phyloP scores from a whole-genome alignment of 768 basidiomycete species.

The Termitomyces bulborhizus region DNA sequence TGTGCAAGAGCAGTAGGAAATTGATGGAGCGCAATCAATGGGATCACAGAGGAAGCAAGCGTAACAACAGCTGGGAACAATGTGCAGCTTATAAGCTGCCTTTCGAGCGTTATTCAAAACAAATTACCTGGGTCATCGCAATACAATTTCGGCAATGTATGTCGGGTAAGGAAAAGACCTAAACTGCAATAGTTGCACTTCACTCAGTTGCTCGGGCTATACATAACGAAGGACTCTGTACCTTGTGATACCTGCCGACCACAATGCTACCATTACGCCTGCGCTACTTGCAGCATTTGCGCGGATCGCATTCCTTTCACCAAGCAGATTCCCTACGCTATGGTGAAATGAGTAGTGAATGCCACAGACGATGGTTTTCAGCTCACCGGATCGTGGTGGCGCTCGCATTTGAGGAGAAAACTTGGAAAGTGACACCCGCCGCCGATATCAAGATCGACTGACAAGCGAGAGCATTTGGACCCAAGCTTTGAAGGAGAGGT shows the following conservation, averaged over 20 bases:
- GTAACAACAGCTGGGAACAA: conserved; percentile 37
- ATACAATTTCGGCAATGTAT: conserved; percentile 61
- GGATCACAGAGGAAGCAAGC: conserved; percentile 62
- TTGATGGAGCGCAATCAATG: conserved; percentile 72
- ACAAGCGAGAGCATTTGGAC: neutral
- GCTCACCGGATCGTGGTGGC: conserved; percentile 74
- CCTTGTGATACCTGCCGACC: neutral
- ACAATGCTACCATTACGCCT: conserved; percentile 42
- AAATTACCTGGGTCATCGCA: conserved; percentile 52
- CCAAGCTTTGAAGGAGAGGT: neutral
- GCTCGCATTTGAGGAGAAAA: conserved; percentile 72
- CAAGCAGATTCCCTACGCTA: conserved; percentile 10
- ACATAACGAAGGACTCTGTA: neutral
- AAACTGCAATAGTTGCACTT: neutral
- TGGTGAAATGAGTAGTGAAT: neutral
- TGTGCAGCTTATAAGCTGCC: neutral
- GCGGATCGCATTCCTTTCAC: conserved; percentile 7
- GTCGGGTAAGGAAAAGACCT: neutral
- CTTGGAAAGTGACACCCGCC: conserved; percentile 64
- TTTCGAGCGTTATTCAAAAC: neutral
- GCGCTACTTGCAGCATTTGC: conserved; percentile 30
- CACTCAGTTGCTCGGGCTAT: neutral
- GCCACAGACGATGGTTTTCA: no score
- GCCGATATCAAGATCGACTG: neutral
- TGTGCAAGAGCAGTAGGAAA: conserved; percentile 72